Conservation (phyloP, 106 monocot species). For the Triglochin maritima region DNA sequence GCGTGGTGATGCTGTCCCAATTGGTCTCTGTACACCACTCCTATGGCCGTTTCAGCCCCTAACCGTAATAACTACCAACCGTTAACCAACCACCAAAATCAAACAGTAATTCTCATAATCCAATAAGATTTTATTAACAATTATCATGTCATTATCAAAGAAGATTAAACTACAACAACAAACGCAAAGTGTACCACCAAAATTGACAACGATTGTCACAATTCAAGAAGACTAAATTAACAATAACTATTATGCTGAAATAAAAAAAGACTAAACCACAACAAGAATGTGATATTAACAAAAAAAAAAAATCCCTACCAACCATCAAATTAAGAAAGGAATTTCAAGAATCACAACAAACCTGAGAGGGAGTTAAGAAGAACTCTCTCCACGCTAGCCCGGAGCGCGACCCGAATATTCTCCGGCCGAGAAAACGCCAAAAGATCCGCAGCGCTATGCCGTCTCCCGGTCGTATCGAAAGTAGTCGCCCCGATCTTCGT, state of each 20-base stretch:
- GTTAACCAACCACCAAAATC: not conserved
- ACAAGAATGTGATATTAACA: too few species aligned
- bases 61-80: not conserved
- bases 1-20: conserved; percentile 49
- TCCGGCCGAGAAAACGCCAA: conserved; percentile 31
- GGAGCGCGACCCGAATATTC: conserved; percentile 53
- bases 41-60: conserved; percentile 21
- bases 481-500: conserved; percentile 84
- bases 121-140: too few species aligned
- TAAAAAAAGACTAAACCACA: too few species aligned
- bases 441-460: conserved; percentile 78
- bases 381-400: conserved; percentile 62
- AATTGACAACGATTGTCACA: too few species aligned
- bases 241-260: too few species aligned
- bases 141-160: not conserved
- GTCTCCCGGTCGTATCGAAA: conserved; percentile 44
- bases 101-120: too few species aligned
- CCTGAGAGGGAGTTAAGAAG: conserved; percentile 26
- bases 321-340: not conserved
- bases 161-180: not conserved
- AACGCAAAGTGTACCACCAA: not conserved
- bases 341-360: not conserved
- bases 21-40: conserved; percentile 61
- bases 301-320: too few species aligned
- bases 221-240: too few species aligned